phyloP scores from a whole-genome alignment of 768 basidiomycete genomes.

The Psilocybe azurescens region DNA sequence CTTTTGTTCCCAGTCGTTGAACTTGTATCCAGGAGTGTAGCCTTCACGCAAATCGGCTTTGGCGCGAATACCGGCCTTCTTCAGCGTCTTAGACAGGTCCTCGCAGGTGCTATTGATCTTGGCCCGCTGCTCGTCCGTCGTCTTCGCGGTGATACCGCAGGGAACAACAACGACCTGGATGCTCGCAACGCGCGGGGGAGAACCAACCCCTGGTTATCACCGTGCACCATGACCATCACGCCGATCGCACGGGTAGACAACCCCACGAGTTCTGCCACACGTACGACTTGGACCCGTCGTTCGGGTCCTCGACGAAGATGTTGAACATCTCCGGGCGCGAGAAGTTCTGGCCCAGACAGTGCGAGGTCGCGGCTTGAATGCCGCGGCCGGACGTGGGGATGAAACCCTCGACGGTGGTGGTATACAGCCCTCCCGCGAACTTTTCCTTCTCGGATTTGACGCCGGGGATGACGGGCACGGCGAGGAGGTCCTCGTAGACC shows the following conservation, averaged over 20 bases:
- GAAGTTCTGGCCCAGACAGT: slow-evolving; percentile 99
- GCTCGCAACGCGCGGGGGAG: slow-evolving; percentile 95
- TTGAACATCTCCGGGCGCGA: slow-evolving; percentile 97
- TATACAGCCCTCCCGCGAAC: slow-evolving; percentile 97
- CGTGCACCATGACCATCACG: slow-evolving; percentile 99
- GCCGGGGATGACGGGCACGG: slow-evolving; percentile 96
- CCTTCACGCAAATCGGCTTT: slow-evolving; percentile 94
- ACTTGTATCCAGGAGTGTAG: slow-evolving; percentile 98
- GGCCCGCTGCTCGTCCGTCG: slow-evolving; percentile 66
- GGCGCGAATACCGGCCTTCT: slow-evolving; percentile 76
- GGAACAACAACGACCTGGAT: slow-evolving; percentile 93
- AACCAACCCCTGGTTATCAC: slow-evolving; percentile 96
- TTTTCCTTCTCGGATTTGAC: slow-evolving; percentile 99
- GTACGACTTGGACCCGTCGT: slow-evolving; percentile 67
- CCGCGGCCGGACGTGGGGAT: slow-evolving; percentile 96
- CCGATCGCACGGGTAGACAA: slow-evolving; percentile 95
- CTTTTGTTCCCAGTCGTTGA: slow-evolving; percentile 99
- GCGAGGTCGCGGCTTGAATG: slow-evolving; percentile 97
- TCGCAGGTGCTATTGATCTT: slow-evolving; percentile 80
- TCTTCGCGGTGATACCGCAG: slow-evolving; percentile 91
- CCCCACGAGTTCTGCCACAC: slow-evolving; percentile 99
- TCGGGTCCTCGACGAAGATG: slow-evolving; percentile 95
- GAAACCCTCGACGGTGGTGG: slow-evolving; percentile 98
- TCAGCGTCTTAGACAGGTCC: slow-evolving; percentile 74
- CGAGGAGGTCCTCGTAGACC: slow-evolving; percentile 96